phyloP scores from a whole-genome alignment of 495 filamentous ascomycete genomes.

The Penicillium herquei region DNA sequence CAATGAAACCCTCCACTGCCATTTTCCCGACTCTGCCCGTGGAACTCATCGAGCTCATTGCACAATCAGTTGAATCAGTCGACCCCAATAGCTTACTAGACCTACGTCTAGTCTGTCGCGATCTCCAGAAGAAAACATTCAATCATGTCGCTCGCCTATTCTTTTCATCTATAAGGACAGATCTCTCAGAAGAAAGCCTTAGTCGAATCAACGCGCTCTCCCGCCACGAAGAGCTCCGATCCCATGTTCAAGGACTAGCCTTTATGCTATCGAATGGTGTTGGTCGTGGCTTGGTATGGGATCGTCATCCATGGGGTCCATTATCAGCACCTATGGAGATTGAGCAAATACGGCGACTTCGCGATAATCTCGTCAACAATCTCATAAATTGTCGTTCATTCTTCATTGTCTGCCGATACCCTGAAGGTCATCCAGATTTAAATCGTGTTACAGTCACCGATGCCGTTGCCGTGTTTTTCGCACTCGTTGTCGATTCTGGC shows the following conservation, averaged over 20 bases:
- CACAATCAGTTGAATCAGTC: slow-evolving; percentile 3
- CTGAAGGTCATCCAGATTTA: slow-evolving; percentile 29
- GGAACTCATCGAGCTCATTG: slow-evolving; percentile 27
- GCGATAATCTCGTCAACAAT: slow-evolving; percentile 19
- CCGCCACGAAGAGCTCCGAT: slow-evolving; percentile 12
- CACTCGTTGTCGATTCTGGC: slow-evolving; percentile 20
- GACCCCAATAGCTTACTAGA: slow-evolving; percentile 13
- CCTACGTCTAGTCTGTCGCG: slow-evolving; percentile 23
- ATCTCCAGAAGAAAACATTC: slow-evolving; percentile 27
- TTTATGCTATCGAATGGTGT: slow-evolving; percentile 27
- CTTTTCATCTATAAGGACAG: slow-evolving; percentile 25
- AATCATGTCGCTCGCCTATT: slow-evolving; percentile 25
- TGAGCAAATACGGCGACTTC: slow-evolving; percentile 15
- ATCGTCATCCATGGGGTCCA: slow-evolving; percentile 27
- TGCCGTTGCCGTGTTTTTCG: slow-evolving; percentile 26
- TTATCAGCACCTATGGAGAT: slow-evolving; percentile 22
- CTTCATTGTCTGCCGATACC: slow-evolving; percentile 31
- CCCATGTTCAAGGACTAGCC: slow-evolving; percentile 21
- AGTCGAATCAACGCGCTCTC: slow-evolving; percentile 20
- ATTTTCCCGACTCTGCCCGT: slow-evolving; percentile 15
- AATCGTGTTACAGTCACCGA: slow-evolving; percentile 25
- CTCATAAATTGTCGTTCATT: slow-evolving; percentile 28
- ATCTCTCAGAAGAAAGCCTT: slow-evolving; percentile 26
- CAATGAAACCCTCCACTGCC: not conserved
- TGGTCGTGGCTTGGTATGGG: slow-evolving; percentile 23